Evolutionary conservation across 176 grass and related monocot species (phyloP).

Genomic region (Zoysia pacifica): DNA sequence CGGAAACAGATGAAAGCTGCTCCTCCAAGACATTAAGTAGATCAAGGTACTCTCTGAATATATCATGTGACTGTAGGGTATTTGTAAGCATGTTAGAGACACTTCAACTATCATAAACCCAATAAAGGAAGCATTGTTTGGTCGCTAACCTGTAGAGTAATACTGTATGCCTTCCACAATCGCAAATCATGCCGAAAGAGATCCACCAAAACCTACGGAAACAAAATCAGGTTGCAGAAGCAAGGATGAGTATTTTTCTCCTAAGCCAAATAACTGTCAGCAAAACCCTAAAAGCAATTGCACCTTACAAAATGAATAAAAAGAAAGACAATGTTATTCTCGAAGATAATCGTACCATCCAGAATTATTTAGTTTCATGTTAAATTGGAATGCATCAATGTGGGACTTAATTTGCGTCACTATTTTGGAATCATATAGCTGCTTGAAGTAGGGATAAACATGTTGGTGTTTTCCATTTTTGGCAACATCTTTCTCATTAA

Average conservation of each 20-base stretch:
- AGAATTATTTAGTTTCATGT: background rate
- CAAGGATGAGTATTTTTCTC: background rate
- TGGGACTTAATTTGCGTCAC: background rate
- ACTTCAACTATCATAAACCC: background rate
- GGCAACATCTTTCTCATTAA: background rate
- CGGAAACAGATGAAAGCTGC: conserved; percentile 72
- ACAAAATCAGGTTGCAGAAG: conserved; percentile 25
- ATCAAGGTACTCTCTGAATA: conserved; percentile 86
- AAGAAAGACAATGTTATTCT: background rate
- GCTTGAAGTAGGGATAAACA: background rate
- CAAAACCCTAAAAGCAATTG: background rate
- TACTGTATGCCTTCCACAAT: conserved; percentile 93
- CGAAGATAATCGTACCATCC: background rate
- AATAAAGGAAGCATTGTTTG: background rate
- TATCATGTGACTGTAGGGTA: conserved; percentile 73
- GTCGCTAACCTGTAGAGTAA: conserved; percentile 78
- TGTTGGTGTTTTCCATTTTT: background rate
- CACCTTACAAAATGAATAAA: background rate
- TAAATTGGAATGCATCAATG: background rate
- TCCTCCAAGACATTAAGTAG: conserved; percentile 86
- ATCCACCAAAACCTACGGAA: conserved; percentile 85
- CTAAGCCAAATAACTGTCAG: background rate
- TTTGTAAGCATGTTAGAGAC: conserved; percentile 38
- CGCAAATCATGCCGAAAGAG: conserved; percentile 92
- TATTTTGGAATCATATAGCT: background rate